A percentile compares a stretch with the other conserved stretches of the same genome.
phyloP scores from a whole-genome alignment of 2,329 filamentous ascomycete genomes.

The Arthrobotrys pseudoclavata region DNA sequence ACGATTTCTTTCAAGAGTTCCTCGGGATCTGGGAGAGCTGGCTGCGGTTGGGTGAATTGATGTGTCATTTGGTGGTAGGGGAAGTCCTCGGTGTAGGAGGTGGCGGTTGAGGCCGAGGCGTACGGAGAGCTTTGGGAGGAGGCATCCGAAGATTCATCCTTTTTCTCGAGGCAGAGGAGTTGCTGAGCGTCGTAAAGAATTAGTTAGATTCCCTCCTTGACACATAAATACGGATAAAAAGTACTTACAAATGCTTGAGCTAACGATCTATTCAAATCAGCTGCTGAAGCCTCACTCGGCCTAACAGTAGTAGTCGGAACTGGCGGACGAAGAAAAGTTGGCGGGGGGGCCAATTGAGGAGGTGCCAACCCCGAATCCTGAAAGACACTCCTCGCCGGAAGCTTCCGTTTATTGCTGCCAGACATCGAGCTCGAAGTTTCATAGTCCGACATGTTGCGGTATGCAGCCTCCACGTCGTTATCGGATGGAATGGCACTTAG shows the following conservation, averaged over 20 bases:
- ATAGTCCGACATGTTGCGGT: constrained; percentile 56
- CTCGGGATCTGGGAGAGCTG: constrained; percentile 44
- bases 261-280: constrained; percentile 53
- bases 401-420: constrained; percentile 33
- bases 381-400: constrained; percentile 45
- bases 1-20: constrained; percentile 59
- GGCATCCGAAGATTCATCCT: constrained; percentile 50
- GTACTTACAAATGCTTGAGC: constrained; percentile 57
- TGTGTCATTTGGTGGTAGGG: constrained; percentile 30
- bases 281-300: constrained; percentile 29
- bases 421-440: constrained; percentile 52
- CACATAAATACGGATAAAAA: not conserved
- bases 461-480: constrained; percentile 52
- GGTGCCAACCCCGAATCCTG: constrained; percentile 48
- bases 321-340: constrained; percentile 38
- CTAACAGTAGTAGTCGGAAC: constrained; percentile 22
- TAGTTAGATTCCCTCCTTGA: not conserved
- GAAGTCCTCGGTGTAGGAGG: constrained; percentile 52
- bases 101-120: constrained; percentile 47
- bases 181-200: not conserved
- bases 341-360: constrained; percentile 46
- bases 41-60: constrained; percentile 25
- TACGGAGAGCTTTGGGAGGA: constrained; percentile 50
- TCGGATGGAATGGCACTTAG: constrained; percentile 54
- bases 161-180: constrained; percentile 54